Percentiles rank a stretch among this genome's conserved stretches.
These are phyloP conservation scores for Caryopteris hybrid DNA, from an alignment of 305 asterid species.

Conservation along the genomic window DNA sequence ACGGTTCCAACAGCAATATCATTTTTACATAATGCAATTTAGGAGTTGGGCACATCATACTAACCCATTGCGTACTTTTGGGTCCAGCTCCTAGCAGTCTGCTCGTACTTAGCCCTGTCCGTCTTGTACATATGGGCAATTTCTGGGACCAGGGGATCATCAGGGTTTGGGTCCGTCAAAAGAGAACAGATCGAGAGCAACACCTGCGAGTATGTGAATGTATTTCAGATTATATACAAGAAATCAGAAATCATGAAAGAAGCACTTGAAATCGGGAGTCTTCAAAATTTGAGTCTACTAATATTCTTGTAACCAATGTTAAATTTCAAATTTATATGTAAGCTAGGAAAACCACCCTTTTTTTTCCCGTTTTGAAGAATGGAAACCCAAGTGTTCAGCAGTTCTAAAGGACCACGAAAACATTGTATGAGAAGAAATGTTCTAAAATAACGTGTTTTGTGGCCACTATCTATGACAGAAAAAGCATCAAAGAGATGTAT, in stretches of 20 bases:
- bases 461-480: neutral
- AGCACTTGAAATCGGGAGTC: no score
- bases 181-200: conserved; percentile 67
- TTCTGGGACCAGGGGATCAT: conserved; percentile 61
- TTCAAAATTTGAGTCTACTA: no score
- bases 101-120: conserved; percentile 57
- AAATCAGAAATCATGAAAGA: neutral
- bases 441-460: no score
- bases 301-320: no score
- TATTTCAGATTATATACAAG: neutral
- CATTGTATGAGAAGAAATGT: neutral
- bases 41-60: neutral
- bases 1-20: conserved; percentile 17
- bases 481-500: neutral
- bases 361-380: no score
- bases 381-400: no score
- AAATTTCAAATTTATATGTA: no score
- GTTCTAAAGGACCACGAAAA: neutral
- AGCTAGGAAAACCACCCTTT: no score
- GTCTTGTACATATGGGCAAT: conserved; percentile 72
- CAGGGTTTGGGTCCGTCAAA: conserved; percentile 68
- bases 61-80: conserved; percentile 71
- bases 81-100: conserved; percentile 72
- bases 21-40: conserved; percentile 30
- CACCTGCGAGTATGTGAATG: conserved; percentile 32